Base-by-base conservation (phyloP, 805 yeast genomes). In the Lachancea sp. region DNA sequence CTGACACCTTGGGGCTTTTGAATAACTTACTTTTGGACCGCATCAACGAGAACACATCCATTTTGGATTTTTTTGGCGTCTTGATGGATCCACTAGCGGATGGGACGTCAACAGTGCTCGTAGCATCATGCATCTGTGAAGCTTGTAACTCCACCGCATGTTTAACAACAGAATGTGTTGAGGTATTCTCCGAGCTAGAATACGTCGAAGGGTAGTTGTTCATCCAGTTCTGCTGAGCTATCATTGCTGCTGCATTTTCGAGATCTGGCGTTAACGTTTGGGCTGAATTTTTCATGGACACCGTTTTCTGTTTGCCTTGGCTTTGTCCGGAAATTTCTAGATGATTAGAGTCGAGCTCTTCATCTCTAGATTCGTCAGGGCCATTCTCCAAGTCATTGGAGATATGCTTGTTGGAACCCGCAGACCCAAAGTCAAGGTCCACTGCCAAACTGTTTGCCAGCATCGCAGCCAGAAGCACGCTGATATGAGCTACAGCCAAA, bases 201-300 rank as follows among this genome's bases (percentile, higher is more conserved):
- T 41, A 44, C 6, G 44, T 44, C 9, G 46, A 41, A 2, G 50
- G 46, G 36, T 37, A 48, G 20, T 48, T 42, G 27, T 48, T 48
- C 48, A 44, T 44, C 48, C 50, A 44, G 27, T 48, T 48, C 27
- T 44, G 44, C 16, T 44, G 48, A 7, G 17, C 16, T 12, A 12
- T 20, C 8, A 16, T 13, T 2, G 16, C 43, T 19, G 31, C 12
- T 31, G 46, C 32, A 17, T 49, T 40, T 15, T 58, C 66, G 49
- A 56, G 48, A 20, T 55, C 58, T 13, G 68, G 62, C 1, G 64
- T 62, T 17, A 65, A 36, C 0, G 69, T 65, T 42, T 63, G 67
- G 2, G 64, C 54, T 1, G 68, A 63, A 38, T 55, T 51, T 44
- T 65, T 65, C 41, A 60, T 38, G 4, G 59, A 55, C 3, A 63